Percentiles rank a stretch among this genome's conserved stretches.
phyloP scores from a whole-genome alignment of 331 rosid genomes.

The Malus hybrid region DNA sequence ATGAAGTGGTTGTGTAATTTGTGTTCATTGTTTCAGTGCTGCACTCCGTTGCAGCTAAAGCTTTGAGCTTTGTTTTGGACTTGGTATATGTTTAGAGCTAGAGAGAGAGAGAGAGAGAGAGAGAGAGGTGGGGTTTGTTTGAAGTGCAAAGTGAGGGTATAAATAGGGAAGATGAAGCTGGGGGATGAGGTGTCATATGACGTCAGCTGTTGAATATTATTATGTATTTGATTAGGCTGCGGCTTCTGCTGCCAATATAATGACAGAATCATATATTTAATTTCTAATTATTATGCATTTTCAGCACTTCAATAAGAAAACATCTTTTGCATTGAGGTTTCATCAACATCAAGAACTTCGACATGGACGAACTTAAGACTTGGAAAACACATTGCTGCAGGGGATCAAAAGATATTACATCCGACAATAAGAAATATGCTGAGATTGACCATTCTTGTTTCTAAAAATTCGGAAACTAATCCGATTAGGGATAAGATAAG shows the following conservation, averaged over 20 bases:
- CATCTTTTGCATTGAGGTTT: no score
- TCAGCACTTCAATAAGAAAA: no score
- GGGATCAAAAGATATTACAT: no score
- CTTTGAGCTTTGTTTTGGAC: not conserved
- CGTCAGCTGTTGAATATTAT: conserved; percentile 23
- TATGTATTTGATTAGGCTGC: conserved; percentile 25
- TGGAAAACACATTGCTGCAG: no score
- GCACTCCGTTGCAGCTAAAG: conserved; percentile 34
- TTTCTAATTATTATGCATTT: not conserved
- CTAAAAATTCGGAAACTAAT: no score
- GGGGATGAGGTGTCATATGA: conserved; percentile 12
- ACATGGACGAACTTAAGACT: no score
- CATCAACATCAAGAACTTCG: no score
- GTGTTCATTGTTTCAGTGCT: conserved; percentile 32
- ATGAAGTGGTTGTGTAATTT: conserved; percentile 1
- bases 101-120: not conserved
- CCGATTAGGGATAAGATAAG: no score
- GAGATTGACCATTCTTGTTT: no score
- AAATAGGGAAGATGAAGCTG: conserved; percentile 16
- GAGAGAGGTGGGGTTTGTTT: conserved; percentile 26
- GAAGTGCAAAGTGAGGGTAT: conserved; percentile 19
- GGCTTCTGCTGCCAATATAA: conserved; percentile 5
- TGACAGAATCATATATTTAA: conserved; percentile 17
- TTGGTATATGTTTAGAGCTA: not conserved
- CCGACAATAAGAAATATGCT: no score